Base-by-base conservation (phyloP, 768 basidiomycete species). In the Calocybe cyanea region DNA sequence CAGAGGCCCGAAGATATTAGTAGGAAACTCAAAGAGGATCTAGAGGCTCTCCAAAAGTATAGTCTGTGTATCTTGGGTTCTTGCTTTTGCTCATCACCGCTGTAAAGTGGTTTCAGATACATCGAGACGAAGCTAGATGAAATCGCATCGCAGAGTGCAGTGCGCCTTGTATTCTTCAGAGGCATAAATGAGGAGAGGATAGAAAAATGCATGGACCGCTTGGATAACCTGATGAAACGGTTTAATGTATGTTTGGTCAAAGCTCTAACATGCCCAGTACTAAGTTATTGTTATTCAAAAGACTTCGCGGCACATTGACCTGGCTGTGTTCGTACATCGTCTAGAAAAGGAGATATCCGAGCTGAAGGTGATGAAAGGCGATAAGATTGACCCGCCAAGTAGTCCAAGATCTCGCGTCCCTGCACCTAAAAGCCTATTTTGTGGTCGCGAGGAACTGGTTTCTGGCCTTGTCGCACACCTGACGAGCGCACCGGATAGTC, bases 361-460 rank as follows among this genome's bases (percentile, higher is more conserved):
- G 32, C 6, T 24, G 33, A 4, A 7, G 3, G 10, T 2, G 18
- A 35, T 35, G 25, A 28, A 11, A 11, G 25, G 11, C 11, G 25
- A 28, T 28, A 6, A 5, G n/a, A 5, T 7, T 3, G n/a, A n/a
- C 2, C 46, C 56, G 2, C 53, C 59, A 44, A 41, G 67, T 4
- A 23, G 20, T 8, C 20, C 39, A 10, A 42, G 50, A 2, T 33
- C 41, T 13, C 10, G 14, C 30, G 36, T 48, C 8, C 50, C 52
- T 4, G 34, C 54, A 4, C 56, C 49, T 24, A 51, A 56, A 8
- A 24, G 25, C 18, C 48, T 57, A 18, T 56, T 61, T 40, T 39
- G 46, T 38, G 60, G 58, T 14, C 55, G 60, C n/a, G 57, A 57
- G 21, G 23, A 35, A 2, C 7, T 59, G 13, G 51, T 59, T 14